These are phyloP conservation scores for Suillus placidus DNA, from an alignment of 768 basidiomycete species.

Conservation along the genomic window DNA sequence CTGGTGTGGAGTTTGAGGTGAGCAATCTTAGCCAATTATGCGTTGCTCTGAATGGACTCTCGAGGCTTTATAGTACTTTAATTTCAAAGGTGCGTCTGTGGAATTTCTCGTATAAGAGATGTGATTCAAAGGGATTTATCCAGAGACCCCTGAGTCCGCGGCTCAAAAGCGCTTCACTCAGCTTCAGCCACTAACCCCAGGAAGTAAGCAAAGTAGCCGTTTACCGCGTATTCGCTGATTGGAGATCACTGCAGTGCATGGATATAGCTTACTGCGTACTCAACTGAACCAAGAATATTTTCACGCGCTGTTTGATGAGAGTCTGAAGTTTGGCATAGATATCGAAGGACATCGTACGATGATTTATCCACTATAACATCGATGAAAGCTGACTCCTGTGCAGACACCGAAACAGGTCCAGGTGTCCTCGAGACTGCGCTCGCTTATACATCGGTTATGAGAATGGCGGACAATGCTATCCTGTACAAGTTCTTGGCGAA, in stretches of 20 bases:
- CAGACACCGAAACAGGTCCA: conserved; percentile 92
- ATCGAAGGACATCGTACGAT: conserved; percentile 85
- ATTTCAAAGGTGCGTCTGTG: conserved; percentile 73
- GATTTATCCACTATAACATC: background rate
- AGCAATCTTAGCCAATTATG: conserved; percentile 21
- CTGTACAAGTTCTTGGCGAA: conserved; percentile 94
- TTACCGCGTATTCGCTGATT: background rate
- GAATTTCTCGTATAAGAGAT: background rate
- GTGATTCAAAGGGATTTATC: conserved; percentile 15
- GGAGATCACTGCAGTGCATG: conserved; percentile 71
- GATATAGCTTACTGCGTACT: conserved; percentile 90
- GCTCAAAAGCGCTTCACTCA: conserved; percentile 77
- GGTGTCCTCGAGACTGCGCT: conserved; percentile 88
- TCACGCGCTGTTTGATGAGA: conserved; percentile 81
- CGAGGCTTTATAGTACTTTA: conserved; percentile 64
- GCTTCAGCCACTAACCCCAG: conserved; percentile 83
- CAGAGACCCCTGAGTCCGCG: conserved; percentile 79
- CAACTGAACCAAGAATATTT: conserved; percentile 91
- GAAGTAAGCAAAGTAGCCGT: conserved; percentile 62
- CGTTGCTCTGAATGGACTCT: conserved; percentile 12
- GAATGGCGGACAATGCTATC: conserved; percentile 90
- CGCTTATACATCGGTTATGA: conserved; percentile 74
- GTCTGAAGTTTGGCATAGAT: conserved; percentile 68
- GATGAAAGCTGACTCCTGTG: conserved; percentile 9
- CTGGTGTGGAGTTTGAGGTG: conserved; percentile 96